Percentiles rank a stretch among this genome's conserved stretches.
Conservation (phyloP, 2,329 filamentous ascomycete genomes). For the Periconia sp. region DNA sequence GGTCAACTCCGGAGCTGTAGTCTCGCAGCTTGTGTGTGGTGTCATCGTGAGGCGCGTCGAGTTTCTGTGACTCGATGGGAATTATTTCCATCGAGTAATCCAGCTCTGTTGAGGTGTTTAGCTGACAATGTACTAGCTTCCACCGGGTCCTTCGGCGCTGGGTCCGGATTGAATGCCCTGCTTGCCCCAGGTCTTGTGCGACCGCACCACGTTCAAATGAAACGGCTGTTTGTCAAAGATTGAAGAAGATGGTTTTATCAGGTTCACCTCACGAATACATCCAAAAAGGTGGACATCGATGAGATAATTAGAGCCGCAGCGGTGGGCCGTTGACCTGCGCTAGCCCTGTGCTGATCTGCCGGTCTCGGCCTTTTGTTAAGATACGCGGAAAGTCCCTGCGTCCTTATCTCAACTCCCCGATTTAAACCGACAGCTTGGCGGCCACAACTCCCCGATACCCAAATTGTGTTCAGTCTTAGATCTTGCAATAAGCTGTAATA, state of each 20-base stretch:
- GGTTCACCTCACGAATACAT: neutral
- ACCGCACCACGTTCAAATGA: too few relatives aligned
- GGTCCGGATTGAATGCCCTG: conserved; percentile 17
- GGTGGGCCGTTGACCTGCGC: conserved; percentile 33
- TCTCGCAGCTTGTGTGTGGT: conserved; percentile 10
- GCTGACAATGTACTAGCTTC: conserved; percentile 32
- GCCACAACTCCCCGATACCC: neutral
- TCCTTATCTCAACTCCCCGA: conserved; percentile 17
- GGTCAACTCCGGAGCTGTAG: conserved; percentile 28
- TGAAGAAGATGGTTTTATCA: conserved; percentile 1
- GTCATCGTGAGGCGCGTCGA: conserved; percentile 16
- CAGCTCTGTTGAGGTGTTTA: conserved; percentile 27
- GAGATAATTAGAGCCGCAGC: conserved; percentile 24
- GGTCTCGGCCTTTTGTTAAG: conserved; percentile 22
- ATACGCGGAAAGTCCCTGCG: conserved; percentile 14
- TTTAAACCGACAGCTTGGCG: conserved; percentile 1
- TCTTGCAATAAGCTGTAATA: too few relatives aligned
- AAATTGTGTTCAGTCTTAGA: too few relatives aligned
- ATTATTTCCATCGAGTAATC: conserved; percentile 41
- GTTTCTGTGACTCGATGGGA: conserved; percentile 42
- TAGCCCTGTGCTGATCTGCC: conserved; percentile 30
- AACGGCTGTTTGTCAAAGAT: too few relatives aligned
- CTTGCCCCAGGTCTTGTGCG: too few relatives aligned
- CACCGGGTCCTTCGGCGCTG: conserved; percentile 24
- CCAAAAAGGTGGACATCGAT: neutral